These are phyloP conservation scores for Iris pallida DNA, from an alignment of 116 monocot genomes.

Conservation along the genomic window DNA sequence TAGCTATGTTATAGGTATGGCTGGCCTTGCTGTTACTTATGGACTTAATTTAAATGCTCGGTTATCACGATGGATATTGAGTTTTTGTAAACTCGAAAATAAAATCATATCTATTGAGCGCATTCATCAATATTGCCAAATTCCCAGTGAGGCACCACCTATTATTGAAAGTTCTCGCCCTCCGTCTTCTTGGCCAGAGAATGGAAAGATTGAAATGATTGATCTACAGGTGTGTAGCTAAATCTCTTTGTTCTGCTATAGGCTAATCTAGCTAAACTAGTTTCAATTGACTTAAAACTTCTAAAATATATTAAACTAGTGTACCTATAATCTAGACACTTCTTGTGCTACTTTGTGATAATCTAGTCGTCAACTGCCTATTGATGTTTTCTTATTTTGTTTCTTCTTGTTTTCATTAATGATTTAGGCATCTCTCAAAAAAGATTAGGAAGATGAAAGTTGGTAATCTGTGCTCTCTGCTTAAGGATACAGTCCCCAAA, in stretches of 20 bases:
- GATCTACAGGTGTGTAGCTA: conserved; percentile 63
- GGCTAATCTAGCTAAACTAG: too few species aligned
- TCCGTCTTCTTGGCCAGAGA: conserved; percentile 69
- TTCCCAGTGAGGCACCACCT: conserved; percentile 80
- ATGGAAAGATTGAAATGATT: conserved; percentile 73
- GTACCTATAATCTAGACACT: not conserved
- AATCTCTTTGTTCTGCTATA: conserved; percentile 6
- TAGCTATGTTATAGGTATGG: conserved; percentile 62
- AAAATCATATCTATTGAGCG: conserved; percentile 93
- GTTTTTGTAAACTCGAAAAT: conserved; percentile 98
- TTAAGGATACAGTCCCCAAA: too few species aligned
- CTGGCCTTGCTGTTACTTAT: conserved; percentile 97
- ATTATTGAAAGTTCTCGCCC: conserved; percentile 58
- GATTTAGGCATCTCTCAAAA: too few species aligned
- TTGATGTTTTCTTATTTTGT: too few species aligned
- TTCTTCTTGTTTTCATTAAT: too few species aligned
- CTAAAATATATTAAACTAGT: too few species aligned
- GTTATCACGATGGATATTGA: conserved; percentile 91
- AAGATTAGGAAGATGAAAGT: too few species aligned
- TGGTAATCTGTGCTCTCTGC: too few species aligned
- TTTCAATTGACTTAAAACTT: too few species aligned
- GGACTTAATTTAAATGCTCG: conserved; percentile 93
- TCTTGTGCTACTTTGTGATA: not conserved
- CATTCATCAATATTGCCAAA: conserved; percentile 84
- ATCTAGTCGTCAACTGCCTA: too few species aligned